Percentiles rank a stretch among this genome's conserved stretches.
Conservation (phyloP, 2,329 filamentous ascomycete species). For the Emmonsiellopsis sp. region DNA sequence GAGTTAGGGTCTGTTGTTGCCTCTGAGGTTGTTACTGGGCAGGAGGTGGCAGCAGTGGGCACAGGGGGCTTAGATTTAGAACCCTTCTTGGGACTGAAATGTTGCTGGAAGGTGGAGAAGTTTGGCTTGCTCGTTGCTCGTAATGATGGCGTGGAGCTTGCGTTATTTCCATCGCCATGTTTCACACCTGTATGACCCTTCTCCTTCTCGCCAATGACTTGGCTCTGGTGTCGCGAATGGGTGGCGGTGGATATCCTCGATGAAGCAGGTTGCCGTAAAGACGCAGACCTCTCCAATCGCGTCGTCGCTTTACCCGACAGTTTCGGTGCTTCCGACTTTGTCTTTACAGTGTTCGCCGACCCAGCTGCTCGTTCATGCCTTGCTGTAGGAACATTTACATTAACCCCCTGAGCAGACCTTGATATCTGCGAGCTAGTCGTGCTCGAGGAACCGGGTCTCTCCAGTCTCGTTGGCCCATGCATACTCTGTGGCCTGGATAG, state of each 20-base stretch:
- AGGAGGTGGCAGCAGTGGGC: slow-evolving; percentile 7
- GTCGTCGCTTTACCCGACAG: slow-evolving; percentile 11
- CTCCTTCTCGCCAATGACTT: slow-evolving; percentile 16
- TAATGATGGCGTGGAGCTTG: slow-evolving; percentile 3
- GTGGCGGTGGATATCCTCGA: slow-evolving; percentile 14
- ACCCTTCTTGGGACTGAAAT: slow-evolving; percentile 29
- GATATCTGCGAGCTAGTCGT: not conserved
- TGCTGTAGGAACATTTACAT: not conserved
- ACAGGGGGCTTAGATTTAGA: slow-evolving; percentile 17
- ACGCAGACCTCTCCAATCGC: slow-evolving; percentile 26
- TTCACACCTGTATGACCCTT: slow-evolving; percentile 4
- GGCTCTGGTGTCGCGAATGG: slow-evolving; percentile 28
- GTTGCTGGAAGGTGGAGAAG: slow-evolving; percentile 30
- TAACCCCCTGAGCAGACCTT: not conserved
- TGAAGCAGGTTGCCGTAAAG: slow-evolving; percentile 24
- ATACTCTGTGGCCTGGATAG: not conserved
- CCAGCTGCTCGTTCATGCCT: slow-evolving; percentile 2
- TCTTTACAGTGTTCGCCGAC: not conserved
- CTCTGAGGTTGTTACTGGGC: slow-evolving; percentile 1
- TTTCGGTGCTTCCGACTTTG: slow-evolving; percentile 14
- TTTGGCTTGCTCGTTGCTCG: slow-evolving; percentile 18
- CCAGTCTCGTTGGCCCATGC: not conserved
- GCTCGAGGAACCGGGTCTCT: not conserved
- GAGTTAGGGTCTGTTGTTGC: slow-evolving; percentile 4
- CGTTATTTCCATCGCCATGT: not conserved